These are phyloP conservation scores for Davidsoniella virescens DNA, from an alignment of 2,329 filamentous ascomycete genomes.

Conservation along the genomic window DNA sequence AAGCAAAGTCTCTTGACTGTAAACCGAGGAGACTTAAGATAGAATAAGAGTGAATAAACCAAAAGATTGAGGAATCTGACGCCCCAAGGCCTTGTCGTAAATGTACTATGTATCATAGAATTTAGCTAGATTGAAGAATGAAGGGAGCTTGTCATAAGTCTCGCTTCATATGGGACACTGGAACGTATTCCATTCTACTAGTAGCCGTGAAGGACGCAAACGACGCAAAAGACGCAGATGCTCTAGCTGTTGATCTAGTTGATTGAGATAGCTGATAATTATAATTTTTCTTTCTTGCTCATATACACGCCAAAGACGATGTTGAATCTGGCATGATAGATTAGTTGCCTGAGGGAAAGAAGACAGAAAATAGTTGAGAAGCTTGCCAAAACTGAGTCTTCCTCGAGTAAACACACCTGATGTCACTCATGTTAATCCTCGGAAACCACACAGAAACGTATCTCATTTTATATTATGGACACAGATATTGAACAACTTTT, in stretches of 20 bases:
- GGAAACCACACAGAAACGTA: slow-evolving; percentile 19
- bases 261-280: slow-evolving; percentile 19
- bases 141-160: slow-evolving; percentile 35
- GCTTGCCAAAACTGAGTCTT: slow-evolving; percentile 20
- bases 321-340: slow-evolving; percentile 17
- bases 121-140: slow-evolving; percentile 37
- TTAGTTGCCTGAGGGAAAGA: slow-evolving; percentile 16
- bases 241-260: slow-evolving; percentile 16
- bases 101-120: slow-evolving; percentile 25
- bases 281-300: slow-evolving; percentile 14
- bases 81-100: neutral
- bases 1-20: too few species aligned
- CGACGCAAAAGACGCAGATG: slow-evolving; percentile 9
- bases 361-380: slow-evolving; percentile 19
- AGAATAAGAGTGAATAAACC: too few species aligned
- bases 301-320: slow-evolving; percentile 12
- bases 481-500: slow-evolving; percentile 47
- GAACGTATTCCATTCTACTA: slow-evolving; percentile 38
- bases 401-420: too few species aligned
- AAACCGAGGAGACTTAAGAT: too few species aligned
- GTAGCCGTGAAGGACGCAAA: slow-evolving; percentile 17
- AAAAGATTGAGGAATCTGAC: too few species aligned
- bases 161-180: slow-evolving; percentile 47
- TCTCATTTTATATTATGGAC: slow-evolving; percentile 46
- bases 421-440: too few species aligned